phyloP scores from a whole-genome alignment of 108 stramenopile genomes.

The Conticribra guillardii region DNA sequence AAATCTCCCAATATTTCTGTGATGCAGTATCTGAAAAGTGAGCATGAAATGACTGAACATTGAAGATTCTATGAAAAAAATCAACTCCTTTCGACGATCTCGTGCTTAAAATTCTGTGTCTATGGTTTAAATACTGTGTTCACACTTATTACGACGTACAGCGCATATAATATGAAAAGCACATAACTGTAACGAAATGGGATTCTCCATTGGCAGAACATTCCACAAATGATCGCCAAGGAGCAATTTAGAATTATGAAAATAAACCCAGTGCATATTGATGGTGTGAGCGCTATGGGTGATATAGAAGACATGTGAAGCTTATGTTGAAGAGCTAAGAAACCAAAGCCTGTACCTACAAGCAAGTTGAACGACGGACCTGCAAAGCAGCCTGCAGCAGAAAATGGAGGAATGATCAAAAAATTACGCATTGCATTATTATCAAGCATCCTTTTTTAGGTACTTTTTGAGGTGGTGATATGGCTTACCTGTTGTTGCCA shows the following conservation, averaged over 20 bases:
- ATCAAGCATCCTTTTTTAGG: no score
- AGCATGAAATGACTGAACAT: no score
- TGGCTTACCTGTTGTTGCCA: conserved; percentile 47
- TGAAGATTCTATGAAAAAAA: no score
- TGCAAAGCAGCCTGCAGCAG: conserved; percentile 26
- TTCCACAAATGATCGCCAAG: conserved; percentile 55
- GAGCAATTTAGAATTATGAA: conserved; percentile 73
- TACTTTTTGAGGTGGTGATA: neutral
- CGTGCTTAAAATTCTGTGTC: no score
- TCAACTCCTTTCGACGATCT: no score
- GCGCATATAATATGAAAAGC: conserved; percentile 29
- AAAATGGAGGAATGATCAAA: no score
- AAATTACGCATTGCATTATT: no score
- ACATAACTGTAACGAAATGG: conserved; percentile 40
- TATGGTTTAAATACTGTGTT: conserved; percentile 17
- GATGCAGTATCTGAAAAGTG: no score
- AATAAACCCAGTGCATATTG: conserved; percentile 66
- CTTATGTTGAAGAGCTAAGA: conserved; percentile 28
- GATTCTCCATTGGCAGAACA: conserved; percentile 36
- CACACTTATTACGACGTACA: conserved; percentile 28
- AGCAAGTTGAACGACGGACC: conserved; percentile 81
- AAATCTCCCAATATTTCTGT: no score
- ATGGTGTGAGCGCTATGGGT: conserved; percentile 57
- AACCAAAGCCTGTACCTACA: conserved; percentile 59
- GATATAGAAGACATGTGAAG: conserved; percentile 20